These are phyloP conservation scores for Phaseolus coccineus DNA, from an alignment of 331 rosid species.

Conservation along the genomic window DNA sequence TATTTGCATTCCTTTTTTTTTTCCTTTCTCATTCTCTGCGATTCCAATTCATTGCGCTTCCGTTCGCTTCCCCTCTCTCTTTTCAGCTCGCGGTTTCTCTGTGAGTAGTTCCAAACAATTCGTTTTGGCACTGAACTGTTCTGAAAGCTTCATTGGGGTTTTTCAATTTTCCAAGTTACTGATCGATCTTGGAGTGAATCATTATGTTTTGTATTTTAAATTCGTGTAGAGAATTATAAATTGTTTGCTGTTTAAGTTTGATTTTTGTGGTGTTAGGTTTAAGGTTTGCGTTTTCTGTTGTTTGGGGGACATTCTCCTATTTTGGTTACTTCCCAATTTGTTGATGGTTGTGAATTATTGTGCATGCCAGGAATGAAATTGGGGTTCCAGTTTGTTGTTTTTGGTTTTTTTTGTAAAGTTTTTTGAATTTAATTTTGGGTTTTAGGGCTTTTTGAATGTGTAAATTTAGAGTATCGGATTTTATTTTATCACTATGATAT, in stretches of 20 bases:
- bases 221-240: neutral
- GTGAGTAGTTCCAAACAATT: conserved; percentile 55
- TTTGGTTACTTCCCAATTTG: neutral
- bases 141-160: neutral
- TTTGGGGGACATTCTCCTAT: neutral
- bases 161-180: conserved; percentile 17
- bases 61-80: conserved; percentile 40
- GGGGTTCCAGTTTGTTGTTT: neutral
- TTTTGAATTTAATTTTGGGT: neutral
- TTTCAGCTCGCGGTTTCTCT: conserved; percentile 54
- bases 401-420: neutral
- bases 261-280: conserved; percentile 37
- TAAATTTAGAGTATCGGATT: neutral
- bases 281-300: neutral
- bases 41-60: conserved; percentile 35
- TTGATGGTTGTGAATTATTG: neutral
- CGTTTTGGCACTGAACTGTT: neutral
- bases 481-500: neutral
- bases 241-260: neutral
- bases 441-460: neutral
- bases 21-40: conserved; percentile 7
- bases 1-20: too few relatives aligned
- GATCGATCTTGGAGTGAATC: conserved; percentile 51
- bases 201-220: neutral
- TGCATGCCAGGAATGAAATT: neutral